These are phyloP conservation scores for Quercus phellos DNA, from an alignment of 331 rosid species.

Conservation along the genomic window DNA sequence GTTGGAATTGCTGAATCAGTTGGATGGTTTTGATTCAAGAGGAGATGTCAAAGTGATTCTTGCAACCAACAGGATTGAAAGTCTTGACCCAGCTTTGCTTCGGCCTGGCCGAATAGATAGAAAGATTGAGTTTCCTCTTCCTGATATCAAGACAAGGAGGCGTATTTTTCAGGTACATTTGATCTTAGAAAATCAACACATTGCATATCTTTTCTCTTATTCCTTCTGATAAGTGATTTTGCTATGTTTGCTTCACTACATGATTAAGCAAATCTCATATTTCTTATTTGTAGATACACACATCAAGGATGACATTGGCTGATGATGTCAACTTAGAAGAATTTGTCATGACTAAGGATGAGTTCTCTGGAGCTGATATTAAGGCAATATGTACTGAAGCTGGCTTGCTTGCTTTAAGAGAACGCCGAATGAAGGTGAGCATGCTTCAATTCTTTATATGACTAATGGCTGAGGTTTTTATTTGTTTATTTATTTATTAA, in stretches of 20 bases:
- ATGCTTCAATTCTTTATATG: neutral
- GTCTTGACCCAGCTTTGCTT: constrained; percentile 94
- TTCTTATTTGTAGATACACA: constrained; percentile 69
- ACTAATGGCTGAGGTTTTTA: neutral
- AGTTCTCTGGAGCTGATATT: constrained; percentile 97
- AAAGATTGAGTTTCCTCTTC: constrained; percentile 97
- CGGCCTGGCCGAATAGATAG: constrained; percentile 97
- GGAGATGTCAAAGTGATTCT: constrained; percentile 98
- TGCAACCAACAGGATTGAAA: constrained; percentile 93
- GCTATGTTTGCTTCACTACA: neutral
- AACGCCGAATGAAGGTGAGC: constrained; percentile 95
- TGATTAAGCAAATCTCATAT: constrained; percentile 2
- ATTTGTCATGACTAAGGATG: constrained; percentile 98
- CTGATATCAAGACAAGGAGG: constrained; percentile 98
- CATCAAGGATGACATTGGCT: constrained; percentile 95
- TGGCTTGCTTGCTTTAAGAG: constrained; percentile 91
- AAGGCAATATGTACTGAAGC: constrained; percentile 99
- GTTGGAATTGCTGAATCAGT: constrained; percentile 92
- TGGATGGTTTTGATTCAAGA: constrained; percentile 97
- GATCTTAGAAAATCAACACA: constrained; percentile 3
- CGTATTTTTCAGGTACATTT: constrained; percentile 83
- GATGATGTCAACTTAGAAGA: constrained; percentile 98
- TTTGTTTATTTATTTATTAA: neutral
- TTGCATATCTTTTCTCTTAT: neutral
- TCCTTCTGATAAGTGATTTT: neutral